Evolutionary conservation across 2,329 filamentous ascomycete genomes (phyloP).

Genomic region (Hysterium pulicare): DNA sequence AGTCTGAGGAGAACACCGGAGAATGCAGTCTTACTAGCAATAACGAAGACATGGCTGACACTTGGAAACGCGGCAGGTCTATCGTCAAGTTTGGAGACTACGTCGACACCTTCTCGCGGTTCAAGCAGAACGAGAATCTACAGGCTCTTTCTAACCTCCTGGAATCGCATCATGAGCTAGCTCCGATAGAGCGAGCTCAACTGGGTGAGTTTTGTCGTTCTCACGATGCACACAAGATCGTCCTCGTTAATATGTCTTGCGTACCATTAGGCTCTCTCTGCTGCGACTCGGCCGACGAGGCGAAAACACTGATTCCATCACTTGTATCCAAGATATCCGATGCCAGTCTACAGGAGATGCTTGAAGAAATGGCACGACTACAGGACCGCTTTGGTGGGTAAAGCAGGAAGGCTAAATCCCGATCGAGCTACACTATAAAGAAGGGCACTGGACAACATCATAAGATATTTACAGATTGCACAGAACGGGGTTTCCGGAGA

Average conservation of each 20-base stretch:
- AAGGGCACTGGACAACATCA: too few species aligned
- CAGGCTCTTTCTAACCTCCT: slow-evolving; percentile 89
- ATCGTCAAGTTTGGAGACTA: slow-evolving; percentile 87
- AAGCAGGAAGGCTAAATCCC: too few species aligned
- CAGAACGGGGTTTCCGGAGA: too few species aligned
- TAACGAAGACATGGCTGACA: too few species aligned
- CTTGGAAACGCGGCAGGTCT: slow-evolving; percentile 52
- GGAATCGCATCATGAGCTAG: slow-evolving; percentile 73
- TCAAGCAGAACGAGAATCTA: slow-evolving; percentile 92
- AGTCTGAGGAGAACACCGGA: slow-evolving; percentile 5
- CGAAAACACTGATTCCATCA: slow-evolving; percentile 90
- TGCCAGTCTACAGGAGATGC: slow-evolving; percentile 78
- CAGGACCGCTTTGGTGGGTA: slow-evolving; percentile 16
- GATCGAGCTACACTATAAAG: too few species aligned
- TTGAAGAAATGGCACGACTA: slow-evolving; percentile 88
- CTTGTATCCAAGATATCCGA: slow-evolving; percentile 86
- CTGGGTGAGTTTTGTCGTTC: slow-evolving; percentile 59
- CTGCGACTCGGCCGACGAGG: slow-evolving; percentile 90
- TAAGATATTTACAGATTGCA: too few species aligned
- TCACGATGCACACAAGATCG: background rate
- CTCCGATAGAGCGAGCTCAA: slow-evolving; percentile 90
- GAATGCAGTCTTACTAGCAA: too few species aligned
- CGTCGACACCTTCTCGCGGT: slow-evolving; percentile 89
- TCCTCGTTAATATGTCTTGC: slow-evolving; percentile 14
- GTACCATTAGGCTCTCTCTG: slow-evolving; percentile 71